Conservation (phyloP, 2,329 filamentous ascomycete genomes). For the Escovopsis sp. region DNA sequence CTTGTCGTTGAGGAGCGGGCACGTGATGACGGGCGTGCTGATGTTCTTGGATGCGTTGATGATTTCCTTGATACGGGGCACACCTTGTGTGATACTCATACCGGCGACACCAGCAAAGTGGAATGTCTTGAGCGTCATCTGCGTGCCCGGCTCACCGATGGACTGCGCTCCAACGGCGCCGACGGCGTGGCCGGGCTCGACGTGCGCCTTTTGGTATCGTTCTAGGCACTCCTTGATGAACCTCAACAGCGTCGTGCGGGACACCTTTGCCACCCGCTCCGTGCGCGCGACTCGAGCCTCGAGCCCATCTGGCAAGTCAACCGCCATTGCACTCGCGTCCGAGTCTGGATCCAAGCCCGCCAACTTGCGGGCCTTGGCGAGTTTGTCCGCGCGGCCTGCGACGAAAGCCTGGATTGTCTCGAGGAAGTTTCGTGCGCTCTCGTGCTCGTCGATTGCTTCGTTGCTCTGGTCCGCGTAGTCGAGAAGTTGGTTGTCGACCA, state of each 20-base stretch:
- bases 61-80: conserved; percentile 99
- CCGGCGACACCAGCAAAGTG: conserved; percentile 99
- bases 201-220: conserved; percentile 82
- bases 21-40: conserved; percentile 86
- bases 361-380: conserved; percentile 37
- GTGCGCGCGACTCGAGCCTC: conserved; percentile 22
- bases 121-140: conserved; percentile 99
- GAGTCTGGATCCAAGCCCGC: conserved; percentile 30
- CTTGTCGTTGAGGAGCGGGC: conserved; percentile 62
- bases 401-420: conserved; percentile 64
- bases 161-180: conserved; percentile 94
- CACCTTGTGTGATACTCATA: conserved; percentile 99
- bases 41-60: conserved; percentile 95
- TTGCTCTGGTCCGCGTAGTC: conserved; percentile 57
- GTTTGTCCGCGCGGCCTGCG: conserved; percentile 41
- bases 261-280: conserved; percentile 73
- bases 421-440: conserved; percentile 72
- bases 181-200: conserved; percentile 90
- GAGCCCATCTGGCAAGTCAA: conserved; percentile 13
- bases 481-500: conserved; percentile 47
- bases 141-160: conserved; percentile 93
- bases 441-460: conserved; percentile 59
- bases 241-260: conserved; percentile 51
- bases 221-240: conserved; percentile 74
- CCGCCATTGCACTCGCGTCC: conserved; percentile 8